A percentile compares a stretch with the other conserved stretches of the same genome.
Conservation (phyloP, 768 basidiomycete genomes). For the Calvatia gigantea region DNA sequence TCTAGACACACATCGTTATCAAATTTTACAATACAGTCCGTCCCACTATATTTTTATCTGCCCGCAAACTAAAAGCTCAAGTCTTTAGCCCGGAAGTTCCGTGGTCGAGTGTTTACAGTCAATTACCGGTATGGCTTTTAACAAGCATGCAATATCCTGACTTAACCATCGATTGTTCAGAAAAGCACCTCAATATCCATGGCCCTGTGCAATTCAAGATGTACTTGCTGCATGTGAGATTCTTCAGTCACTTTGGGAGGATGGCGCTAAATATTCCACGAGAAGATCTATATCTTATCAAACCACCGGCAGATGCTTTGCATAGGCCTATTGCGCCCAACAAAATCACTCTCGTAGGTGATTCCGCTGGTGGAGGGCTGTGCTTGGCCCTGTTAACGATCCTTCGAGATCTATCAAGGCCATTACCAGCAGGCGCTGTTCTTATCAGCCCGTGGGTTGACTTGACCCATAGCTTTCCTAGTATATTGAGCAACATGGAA, state of each 20-base stretch:
- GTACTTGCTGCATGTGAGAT: slow-evolving; percentile 66
- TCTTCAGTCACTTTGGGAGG: not conserved
- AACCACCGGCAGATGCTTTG: slow-evolving; percentile 58
- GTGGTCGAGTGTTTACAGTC: slow-evolving; percentile 62
- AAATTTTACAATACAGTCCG: slow-evolving; percentile 54
- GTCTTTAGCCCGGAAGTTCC: slow-evolving; percentile 59
- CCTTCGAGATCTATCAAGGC: slow-evolving; percentile 66
- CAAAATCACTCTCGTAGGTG: slow-evolving; percentile 75
- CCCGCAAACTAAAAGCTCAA: not conserved
- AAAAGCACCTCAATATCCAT: slow-evolving; percentile 83
- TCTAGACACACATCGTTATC: slow-evolving; percentile 57
- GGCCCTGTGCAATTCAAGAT: slow-evolving; percentile 76
- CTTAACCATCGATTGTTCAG: slow-evolving; percentile 28
- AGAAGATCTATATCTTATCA: slow-evolving; percentile 69
- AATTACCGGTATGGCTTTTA: slow-evolving; percentile 41
- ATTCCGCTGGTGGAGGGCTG: slow-evolving; percentile 74
- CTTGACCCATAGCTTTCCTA: slow-evolving; percentile 82
- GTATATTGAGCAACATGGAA: slow-evolving; percentile 61
- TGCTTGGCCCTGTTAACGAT: slow-evolving; percentile 57
- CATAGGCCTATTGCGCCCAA: slow-evolving; percentile 63
- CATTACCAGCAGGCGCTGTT: slow-evolving; percentile 71
- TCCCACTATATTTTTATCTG: not conserved
- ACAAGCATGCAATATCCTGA: not conserved
- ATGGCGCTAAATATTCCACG: not conserved
- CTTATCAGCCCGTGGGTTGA: slow-evolving; percentile 84